phyloP scores from a whole-genome alignment of 2,329 filamentous ascomycete species.

The Neonectria hederae region DNA sequence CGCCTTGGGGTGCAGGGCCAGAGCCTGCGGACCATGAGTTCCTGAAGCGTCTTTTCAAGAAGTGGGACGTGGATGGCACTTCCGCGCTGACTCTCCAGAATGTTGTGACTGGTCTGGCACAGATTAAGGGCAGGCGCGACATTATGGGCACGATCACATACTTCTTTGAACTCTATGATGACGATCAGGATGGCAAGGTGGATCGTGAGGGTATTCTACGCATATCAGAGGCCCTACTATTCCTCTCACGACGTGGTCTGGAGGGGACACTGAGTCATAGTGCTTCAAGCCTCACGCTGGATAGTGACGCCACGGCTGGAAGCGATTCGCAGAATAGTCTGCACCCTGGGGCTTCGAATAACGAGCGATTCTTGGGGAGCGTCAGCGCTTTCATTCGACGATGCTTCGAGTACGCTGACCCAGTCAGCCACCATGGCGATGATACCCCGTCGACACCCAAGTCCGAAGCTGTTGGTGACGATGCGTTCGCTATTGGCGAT shows the following conservation, averaged over 20 bases:
- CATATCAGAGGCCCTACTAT: constrained; percentile 93
- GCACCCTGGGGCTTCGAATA: constrained; percentile 68
- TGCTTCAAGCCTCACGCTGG: constrained; percentile 65
- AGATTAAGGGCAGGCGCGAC: constrained; percentile 91
- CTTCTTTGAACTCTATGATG: constrained; percentile 97
- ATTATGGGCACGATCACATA: constrained; percentile 99
- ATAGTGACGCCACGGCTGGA: constrained; percentile 46
- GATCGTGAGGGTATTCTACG: constrained; percentile 94
- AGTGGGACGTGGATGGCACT: constrained; percentile 84
- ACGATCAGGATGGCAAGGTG: constrained; percentile 88
- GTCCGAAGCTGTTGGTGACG: constrained; percentile 44
- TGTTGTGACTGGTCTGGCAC: constrained; percentile 88
- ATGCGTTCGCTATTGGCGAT: constrained; percentile 79
- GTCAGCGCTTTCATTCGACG: constrained; percentile 95
- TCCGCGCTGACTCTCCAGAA: constrained; percentile 88
- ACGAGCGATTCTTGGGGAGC: constrained; percentile 90
- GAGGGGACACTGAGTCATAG: constrained; percentile 77
- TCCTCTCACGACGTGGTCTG: constrained; percentile 88
- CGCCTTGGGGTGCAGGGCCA: constrained; percentile 65
- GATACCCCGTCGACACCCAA: constrained; percentile 36
- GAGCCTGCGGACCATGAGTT: constrained; percentile 94
- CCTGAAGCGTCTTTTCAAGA: constrained; percentile 83
- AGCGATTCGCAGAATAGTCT: constrained; percentile 51
- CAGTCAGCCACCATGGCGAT: constrained; percentile 68
- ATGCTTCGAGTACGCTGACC: constrained; percentile 98